These are phyloP conservation scores for Elsinoe necatrix DNA, from an alignment of 2,329 filamentous ascomycete species.

Conservation along the genomic window DNA sequence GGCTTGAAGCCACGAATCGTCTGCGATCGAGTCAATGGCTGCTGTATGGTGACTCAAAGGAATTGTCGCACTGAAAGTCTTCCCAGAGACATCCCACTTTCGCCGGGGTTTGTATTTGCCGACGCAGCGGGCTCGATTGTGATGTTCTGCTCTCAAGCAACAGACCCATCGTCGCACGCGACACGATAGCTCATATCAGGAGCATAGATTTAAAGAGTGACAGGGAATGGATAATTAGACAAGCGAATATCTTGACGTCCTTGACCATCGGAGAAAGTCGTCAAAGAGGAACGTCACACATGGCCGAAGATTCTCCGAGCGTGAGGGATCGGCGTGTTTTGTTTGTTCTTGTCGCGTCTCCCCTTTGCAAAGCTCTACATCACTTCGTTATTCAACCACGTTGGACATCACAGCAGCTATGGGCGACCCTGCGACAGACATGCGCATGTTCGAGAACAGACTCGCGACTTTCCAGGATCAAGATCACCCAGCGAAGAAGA, in stretches of 20 bases:
- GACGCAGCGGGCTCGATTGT: neutral
- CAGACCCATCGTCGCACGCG: conserved; percentile 11
- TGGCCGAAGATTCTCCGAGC: conserved; percentile 9
- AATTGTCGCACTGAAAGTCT: conserved; percentile 11
- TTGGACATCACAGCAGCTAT: conserved; percentile 20
- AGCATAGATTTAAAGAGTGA: conserved; percentile 13
- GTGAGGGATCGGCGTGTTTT: conserved; percentile 15
- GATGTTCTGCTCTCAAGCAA: neutral
- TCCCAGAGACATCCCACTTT: conserved; percentile 14
- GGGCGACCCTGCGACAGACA: conserved; percentile 34
- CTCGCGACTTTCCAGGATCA: conserved; percentile 68
- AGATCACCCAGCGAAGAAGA: conserved; percentile 57
- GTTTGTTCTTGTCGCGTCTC: conserved; percentile 15
- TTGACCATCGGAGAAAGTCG: neutral
- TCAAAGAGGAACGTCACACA: conserved; percentile 1
- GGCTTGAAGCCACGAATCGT: conserved; percentile 21
- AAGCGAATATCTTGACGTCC: neutral
- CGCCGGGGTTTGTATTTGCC: neutral
- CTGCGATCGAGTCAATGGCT: conserved; percentile 4
- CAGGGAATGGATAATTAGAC: neutral
- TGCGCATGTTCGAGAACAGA: conserved; percentile 64
- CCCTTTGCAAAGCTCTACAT: conserved; percentile 1
- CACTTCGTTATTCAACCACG: conserved; percentile 13
- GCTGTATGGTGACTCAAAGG: neutral
- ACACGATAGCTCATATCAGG: conserved; percentile 3